phyloP scores from a whole-genome alignment of 192 early-diverging fungal species.

The Phycomyces blakesleeanus region DNA sequence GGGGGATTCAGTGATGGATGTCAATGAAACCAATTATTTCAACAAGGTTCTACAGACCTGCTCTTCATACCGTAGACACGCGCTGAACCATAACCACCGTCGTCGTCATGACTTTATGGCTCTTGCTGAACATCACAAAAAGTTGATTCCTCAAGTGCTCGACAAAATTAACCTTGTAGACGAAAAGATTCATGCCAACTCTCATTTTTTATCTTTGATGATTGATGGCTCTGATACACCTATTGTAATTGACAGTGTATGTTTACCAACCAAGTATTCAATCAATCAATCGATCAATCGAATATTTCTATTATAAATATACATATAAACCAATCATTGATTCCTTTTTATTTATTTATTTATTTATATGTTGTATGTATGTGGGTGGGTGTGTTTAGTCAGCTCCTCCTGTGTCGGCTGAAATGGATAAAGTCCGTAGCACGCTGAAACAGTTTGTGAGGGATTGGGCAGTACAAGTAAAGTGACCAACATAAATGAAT shows the following conservation, averaged over 20 bases:
- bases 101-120: slow-evolving; percentile 55
- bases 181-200: slow-evolving; percentile 48
- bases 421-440: slow-evolving; percentile 87
- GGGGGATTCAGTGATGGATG: background rate
- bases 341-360: slow-evolving; percentile 26
- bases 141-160: slow-evolving; percentile 51
- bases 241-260: slow-evolving; percentile 39
- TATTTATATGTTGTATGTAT: background rate
- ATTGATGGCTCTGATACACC: too few species aligned
- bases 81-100: slow-evolving; percentile 59
- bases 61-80: slow-evolving; percentile 57
- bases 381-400: background rate
- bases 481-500: slow-evolving; percentile 2
- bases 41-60: slow-evolving; percentile 57
- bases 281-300: too few species aligned
- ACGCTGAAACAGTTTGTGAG: slow-evolving; percentile 93
- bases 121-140: slow-evolving; percentile 61
- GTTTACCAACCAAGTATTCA: too few species aligned
- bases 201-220: background rate
- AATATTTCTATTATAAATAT: too few species aligned
- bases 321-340: too few species aligned
- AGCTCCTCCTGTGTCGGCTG: slow-evolving; percentile 52
- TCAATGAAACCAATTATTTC: slow-evolving; percentile 8
- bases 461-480: slow-evolving; percentile 87
- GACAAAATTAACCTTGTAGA: slow-evolving; percentile 63